Percentiles rank a stretch among this genome's conserved stretches.
phyloP scores from a whole-genome alignment of 2,329 filamentous ascomycete species.

The Leptographium wingfieldii region DNA sequence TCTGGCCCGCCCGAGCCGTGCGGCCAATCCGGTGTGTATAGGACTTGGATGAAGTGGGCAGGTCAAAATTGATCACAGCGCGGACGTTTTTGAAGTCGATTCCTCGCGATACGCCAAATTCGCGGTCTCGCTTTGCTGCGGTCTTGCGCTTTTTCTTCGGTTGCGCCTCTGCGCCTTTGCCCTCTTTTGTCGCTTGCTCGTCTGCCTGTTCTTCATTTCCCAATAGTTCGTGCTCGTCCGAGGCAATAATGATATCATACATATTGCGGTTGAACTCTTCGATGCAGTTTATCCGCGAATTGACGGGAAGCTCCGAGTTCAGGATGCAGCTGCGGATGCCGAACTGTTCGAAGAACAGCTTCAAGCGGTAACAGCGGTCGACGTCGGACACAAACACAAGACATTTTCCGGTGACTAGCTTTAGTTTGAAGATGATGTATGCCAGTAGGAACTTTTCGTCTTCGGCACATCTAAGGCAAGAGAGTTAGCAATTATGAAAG shows the following conservation, averaged over 20 bases:
- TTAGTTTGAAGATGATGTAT: conserved; percentile 91
- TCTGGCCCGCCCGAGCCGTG: conserved; percentile 80
- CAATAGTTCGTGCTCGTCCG: conserved; percentile 42
- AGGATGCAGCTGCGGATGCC: conserved; percentile 86
- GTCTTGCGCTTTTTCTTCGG: conserved; percentile 54
- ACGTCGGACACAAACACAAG: conserved; percentile 64
- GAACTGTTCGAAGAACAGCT: conserved; percentile 94
- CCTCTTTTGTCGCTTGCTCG: conserved; percentile 27
- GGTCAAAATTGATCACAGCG: conserved; percentile 92
- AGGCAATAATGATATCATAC: conserved; percentile 96
- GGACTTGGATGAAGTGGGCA: conserved; percentile 75
- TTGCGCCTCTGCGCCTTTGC: neutral
- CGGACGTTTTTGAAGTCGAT: conserved; percentile 96
- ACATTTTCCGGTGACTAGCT: conserved; percentile 85
- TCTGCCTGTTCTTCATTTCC: conserved; percentile 26
- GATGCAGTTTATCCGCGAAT: conserved; percentile 85
- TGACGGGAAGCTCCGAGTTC: conserved; percentile 89
- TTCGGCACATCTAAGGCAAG: conserved; percentile 57
- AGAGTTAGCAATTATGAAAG: neutral
- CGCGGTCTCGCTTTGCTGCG: conserved; percentile 52
- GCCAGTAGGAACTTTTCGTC: conserved; percentile 92
- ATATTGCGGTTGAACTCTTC: conserved; percentile 95
- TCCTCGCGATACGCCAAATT: conserved; percentile 90
- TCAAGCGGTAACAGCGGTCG: conserved; percentile 78
- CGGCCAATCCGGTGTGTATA: conserved; percentile 96